phyloP scores from a whole-genome alignment of 257 asterid species.

The Rauvolfia tetraphylla region DNA sequence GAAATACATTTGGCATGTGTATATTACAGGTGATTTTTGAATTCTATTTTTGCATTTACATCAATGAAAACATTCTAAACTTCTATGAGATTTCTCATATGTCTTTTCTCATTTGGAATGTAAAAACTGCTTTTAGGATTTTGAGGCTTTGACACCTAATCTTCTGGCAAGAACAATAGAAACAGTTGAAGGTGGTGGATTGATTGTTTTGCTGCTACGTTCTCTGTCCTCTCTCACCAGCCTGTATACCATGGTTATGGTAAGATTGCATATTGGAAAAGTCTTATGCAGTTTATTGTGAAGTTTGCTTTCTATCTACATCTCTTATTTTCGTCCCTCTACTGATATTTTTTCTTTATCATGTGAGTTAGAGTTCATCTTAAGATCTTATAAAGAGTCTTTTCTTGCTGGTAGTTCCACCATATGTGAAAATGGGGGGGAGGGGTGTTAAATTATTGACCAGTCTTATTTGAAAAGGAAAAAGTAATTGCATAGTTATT shows the following conservation, averaged over 20 bases:
- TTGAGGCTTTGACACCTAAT: constrained; percentile 97
- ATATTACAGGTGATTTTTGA: constrained; percentile 64
- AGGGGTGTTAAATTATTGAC: too few relatives aligned
- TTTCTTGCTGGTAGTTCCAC: background rate
- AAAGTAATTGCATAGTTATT: background rate
- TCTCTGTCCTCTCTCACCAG: constrained; percentile 83
- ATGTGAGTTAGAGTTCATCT: background rate
- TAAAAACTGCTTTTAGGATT: constrained; percentile 47
- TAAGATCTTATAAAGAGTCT: background rate
- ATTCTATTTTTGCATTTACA: background rate
- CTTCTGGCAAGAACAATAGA: constrained; percentile 98
- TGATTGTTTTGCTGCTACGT: constrained; percentile 81
- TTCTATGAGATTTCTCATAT: background rate
- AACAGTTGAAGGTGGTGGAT: constrained; percentile 99
- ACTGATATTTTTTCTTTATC: background rate
- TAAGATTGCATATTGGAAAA: constrained; percentile 19
- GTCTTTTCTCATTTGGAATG: background rate
- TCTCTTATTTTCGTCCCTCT: background rate
- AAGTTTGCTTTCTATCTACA: background rate
- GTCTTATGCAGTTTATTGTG: background rate
- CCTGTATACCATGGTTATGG: constrained; percentile 95
- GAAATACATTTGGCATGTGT: constrained; percentile 99
- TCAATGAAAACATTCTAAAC: constrained; percentile 4
- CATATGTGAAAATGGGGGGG: background rate
- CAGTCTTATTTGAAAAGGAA: too few relatives aligned